Conservation (phyloP, 1,284 basidiomycete species). For the Taiwanofungus camphoratus region DNA sequence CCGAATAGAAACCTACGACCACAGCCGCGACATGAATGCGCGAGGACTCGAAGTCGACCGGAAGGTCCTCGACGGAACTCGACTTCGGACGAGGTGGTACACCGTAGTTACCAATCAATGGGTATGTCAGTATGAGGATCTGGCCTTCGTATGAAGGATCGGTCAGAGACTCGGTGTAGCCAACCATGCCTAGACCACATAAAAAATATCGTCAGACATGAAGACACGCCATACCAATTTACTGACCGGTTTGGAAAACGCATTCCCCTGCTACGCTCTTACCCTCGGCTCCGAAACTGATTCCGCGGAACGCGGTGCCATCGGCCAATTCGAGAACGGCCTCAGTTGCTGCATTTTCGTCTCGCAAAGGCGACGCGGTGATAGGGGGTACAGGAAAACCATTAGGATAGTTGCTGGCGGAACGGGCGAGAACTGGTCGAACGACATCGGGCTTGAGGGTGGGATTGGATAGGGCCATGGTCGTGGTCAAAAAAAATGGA, state of each 20-base stretch:
- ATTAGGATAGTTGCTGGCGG: constrained; percentile 35
- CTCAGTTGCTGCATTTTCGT: constrained; percentile 32
- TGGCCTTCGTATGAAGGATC: constrained; percentile 99
- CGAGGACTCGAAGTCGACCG: constrained; percentile 87
- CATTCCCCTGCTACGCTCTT: constrained; percentile 97
- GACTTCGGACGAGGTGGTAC: constrained; percentile 74
- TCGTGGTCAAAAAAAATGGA: constrained; percentile 21
- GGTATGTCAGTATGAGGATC: constrained; percentile 97
- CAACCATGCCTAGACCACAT: constrained; percentile 82
- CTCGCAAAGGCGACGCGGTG: constrained; percentile 36
- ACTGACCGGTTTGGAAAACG: constrained; percentile 97
- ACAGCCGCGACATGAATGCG: constrained; percentile 92
- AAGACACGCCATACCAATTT: background rate
- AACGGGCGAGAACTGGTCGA: constrained; percentile 43
- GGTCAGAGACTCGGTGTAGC: constrained; percentile 97
- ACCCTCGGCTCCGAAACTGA: constrained; percentile 89
- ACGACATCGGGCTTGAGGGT: constrained; percentile 27
- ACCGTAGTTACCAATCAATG: constrained; percentile 96
- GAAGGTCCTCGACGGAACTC: constrained; percentile 56
- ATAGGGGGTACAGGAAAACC: constrained; percentile 48
- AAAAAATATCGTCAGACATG: constrained; percentile 12
- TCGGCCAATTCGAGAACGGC: constrained; percentile 89
- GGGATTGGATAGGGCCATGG: constrained; percentile 28
- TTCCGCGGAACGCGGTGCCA: constrained; percentile 84
- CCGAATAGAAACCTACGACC: constrained; percentile 91